Conservation (phyloP, 345 rosid species). For the Clausena lansium region DNA sequence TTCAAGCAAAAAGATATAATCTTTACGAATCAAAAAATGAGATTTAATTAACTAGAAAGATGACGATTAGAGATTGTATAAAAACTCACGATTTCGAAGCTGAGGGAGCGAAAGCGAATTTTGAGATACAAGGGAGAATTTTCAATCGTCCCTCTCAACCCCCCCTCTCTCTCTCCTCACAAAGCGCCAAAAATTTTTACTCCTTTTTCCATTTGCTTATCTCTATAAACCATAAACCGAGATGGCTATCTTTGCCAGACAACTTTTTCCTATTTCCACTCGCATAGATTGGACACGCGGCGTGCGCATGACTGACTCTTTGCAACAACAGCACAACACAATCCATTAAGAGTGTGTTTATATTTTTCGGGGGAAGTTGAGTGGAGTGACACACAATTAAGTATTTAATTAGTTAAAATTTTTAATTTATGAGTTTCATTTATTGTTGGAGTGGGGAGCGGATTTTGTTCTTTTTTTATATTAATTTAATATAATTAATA, state of each 20-base stretch:
- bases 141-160: background rate
- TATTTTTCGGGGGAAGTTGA: no score
- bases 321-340: no score
- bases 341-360: background rate
- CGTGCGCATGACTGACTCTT: background rate
- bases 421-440: no score
- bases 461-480: no score
- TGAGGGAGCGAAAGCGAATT: background rate
- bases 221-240: no score
- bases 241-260: background rate
- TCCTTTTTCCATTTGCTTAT: no score
- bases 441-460: no score
- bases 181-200: no score
- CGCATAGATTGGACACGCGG: background rate
- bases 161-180: no score
- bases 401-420: no score
- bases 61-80: background rate
- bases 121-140: background rate
- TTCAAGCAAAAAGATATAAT: background rate
- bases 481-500: no score
- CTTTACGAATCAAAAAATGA: background rate
- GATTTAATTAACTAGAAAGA: background rate
- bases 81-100: background rate
- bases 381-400: no score
- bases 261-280: conserved; percentile 1